A percentile compares a stretch with the other conserved stretches of the same genome.
phyloP scores from a whole-genome alignment of 129 eudicot genomes.

The Kitagawia praeruptora region DNA sequence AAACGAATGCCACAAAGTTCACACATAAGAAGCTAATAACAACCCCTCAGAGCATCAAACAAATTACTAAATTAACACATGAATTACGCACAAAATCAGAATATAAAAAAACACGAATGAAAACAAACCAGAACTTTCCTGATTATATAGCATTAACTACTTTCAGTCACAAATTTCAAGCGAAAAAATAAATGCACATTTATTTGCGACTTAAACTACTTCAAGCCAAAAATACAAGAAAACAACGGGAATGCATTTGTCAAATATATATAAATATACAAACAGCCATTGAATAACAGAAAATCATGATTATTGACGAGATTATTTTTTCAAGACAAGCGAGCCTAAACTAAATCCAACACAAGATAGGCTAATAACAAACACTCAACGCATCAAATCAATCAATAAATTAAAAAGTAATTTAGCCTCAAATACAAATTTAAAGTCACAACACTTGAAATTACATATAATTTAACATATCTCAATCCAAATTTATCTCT shows the following conservation, averaged over 20 bases:
- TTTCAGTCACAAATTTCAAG: background rate
- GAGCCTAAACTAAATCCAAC: background rate
- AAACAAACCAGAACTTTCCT: background rate
- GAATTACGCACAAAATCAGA: background rate
- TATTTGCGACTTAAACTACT: background rate
- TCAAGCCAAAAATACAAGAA: background rate
- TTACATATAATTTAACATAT: background rate
- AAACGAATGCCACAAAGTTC: background rate
- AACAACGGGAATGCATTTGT: background rate
- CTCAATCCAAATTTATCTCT: background rate
- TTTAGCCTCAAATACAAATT: background rate
- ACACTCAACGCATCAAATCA: background rate
- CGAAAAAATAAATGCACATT: background rate
- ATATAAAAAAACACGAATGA: background rate
- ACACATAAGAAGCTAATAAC: background rate
- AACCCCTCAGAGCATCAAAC: background rate
- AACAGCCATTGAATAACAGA: background rate
- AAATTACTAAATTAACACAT: no score
- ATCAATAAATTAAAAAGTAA: background rate
- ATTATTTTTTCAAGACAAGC: no score
- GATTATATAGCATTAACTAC: background rate
- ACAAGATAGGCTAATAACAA: background rate
- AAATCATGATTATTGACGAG: background rate
- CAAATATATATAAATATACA: background rate
- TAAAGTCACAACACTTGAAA: background rate